Conservation (phyloP, 306 rosid genomes). For the Vigna angularis region DNA sequence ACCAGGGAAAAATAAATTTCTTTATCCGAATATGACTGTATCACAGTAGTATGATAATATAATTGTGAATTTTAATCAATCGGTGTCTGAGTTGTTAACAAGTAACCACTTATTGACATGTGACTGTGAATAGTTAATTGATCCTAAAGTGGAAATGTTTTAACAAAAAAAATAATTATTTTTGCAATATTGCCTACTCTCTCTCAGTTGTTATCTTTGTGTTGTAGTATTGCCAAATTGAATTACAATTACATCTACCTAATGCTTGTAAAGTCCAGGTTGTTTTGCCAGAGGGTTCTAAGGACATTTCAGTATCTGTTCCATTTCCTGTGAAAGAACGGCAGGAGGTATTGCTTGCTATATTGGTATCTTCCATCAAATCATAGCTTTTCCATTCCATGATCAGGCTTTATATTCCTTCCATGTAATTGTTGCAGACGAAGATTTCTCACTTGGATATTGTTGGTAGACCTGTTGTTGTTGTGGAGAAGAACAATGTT, state of each 20-base stretch:
- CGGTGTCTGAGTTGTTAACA: conserved; percentile 5
- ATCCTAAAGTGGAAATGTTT: conserved; percentile 9
- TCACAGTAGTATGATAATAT: conserved; percentile 14
- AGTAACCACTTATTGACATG: conserved; percentile 12
- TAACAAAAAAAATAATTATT: not conserved
- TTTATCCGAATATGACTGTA: conserved; percentile 20
- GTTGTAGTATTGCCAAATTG: conserved; percentile 24
- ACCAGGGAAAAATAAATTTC: conserved; percentile 8
- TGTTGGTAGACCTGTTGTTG: conserved; percentile 94
- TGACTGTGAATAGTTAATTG: conserved; percentile 4
- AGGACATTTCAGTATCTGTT: conserved; percentile 69
- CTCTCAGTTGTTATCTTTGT: conserved; percentile 10
- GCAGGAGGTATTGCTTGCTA: conserved; percentile 71
- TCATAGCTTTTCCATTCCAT: conserved; percentile 34
- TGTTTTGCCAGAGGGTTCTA: conserved; percentile 97
- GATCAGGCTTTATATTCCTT: conserved; percentile 38
- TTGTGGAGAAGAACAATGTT: conserved; percentile 81
- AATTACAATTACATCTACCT: conserved; percentile 34
- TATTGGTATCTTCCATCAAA: conserved; percentile 14
- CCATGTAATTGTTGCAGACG: conserved; percentile 63
- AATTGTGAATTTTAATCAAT: conserved; percentile 6
- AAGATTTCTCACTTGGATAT: conserved; percentile 95
- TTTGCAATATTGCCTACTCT: conserved; percentile 12
- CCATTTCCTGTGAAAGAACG: conserved; percentile 80
- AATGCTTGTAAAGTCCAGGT: conserved; percentile 67